Evolutionary conservation across 129 eudicot species (phyloP).

Genomic region (Calendula officinalis): DNA sequence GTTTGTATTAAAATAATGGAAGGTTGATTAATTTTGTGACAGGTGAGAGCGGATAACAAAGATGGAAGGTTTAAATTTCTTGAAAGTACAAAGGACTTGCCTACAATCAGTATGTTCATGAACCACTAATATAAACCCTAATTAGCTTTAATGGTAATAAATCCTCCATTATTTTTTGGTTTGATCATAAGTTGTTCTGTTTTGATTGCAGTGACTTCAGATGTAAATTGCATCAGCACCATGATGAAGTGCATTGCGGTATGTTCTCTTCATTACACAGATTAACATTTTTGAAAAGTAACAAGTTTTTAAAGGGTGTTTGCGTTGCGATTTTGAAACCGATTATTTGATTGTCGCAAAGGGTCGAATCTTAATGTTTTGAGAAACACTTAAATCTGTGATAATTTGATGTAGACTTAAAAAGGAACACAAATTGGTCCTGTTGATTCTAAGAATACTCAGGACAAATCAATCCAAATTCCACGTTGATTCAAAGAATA

Average conservation of each 20-base stretch:
- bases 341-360: background rate
- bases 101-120: constrained; percentile 64
- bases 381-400: too few relatives aligned
- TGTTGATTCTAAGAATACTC: too few relatives aligned
- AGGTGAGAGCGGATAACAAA: constrained; percentile 52
- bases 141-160: background rate
- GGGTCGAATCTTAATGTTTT: too few relatives aligned
- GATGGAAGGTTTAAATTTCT: constrained; percentile 59
- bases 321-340: background rate
- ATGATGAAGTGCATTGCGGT: constrained; percentile 85
- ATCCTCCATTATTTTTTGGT: background rate
- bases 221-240: constrained; percentile 60
- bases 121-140: background rate
- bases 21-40: constrained; percentile 21
- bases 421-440: too few relatives aligned
- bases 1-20: background rate
- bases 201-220: constrained; percentile 61
- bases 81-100: constrained; percentile 52
- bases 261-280: constrained; percentile 22
- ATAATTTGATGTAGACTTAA: too few relatives aligned
- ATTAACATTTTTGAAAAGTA: background rate
- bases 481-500: too few relatives aligned
- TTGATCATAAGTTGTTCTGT: background rate
- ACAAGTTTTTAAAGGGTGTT: background rate
- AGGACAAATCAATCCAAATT: too few relatives aligned